Base-by-base conservation (phyloP, 495 filamentous ascomycete genomes). In the Xylaria longipes region DNA sequence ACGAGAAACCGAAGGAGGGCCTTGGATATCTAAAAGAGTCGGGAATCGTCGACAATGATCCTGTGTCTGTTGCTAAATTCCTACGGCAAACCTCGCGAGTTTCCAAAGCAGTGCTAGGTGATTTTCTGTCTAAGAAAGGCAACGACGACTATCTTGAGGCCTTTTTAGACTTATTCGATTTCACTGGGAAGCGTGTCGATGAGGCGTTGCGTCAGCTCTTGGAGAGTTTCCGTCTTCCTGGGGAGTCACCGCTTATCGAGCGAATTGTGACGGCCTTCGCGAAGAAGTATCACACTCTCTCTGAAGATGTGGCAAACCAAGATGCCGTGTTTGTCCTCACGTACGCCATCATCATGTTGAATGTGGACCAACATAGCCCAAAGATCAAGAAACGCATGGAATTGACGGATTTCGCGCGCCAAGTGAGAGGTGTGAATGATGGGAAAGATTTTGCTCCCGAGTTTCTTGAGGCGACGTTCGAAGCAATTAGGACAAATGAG, bases 281-380 rank as follows among this genome's bases (percentile, higher is more conserved):
- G 33, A 92, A 94, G 72, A 93, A 94, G 75, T 99, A 97, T 79
- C 94, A 90, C 79, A 82, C 88, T n/a, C 89, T 88, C 72, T 92
- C 93, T 0, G 87, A 92, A 66, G 90, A 88, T n/a, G 88, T 99
- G 71, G 91, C 90, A 3, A 90, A 96, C 77, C 92, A 94, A 72
- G 97, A 98, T 80, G 90, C 94, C n/a, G 87, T 95, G 31, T 98
- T 91, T 76, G 86, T 98, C 46, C 85, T 99, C 56, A 95, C 93
- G 0, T 99, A 98, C 79, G 96, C 93, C 22, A 97, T 98, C 74
- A 97, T 99, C 80, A 93, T 97, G 90, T 84, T 97, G 70, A 97
- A 97, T 74, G 96, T 96, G 5, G 96, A 98, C 73, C 91, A 94
- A 72, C 95, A 98, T 78, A 98, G 96, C 77, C 93, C 94, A 3